Percentiles rank a stretch among this genome's conserved stretches.
Evolutionary conservation across 1,139 yeast genomes (phyloP).

Genomic region (Yamadazyma siamensis): DNA sequence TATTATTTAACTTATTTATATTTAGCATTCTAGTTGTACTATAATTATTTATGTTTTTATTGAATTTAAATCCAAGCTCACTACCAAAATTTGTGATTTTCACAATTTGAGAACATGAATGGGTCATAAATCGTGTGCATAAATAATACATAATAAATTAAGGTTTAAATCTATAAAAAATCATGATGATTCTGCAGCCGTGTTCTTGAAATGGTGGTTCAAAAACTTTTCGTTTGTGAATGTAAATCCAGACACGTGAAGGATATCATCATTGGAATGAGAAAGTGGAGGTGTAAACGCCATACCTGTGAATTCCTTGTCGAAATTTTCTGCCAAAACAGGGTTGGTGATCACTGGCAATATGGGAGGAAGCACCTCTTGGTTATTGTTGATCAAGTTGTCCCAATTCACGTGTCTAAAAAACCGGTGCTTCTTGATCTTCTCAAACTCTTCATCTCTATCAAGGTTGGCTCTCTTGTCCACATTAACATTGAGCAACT

Average conservation of each 20-base stretch:
- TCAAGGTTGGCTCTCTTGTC: slow-evolving; percentile 71
- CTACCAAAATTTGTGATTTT: too few species aligned
- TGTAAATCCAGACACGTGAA: slow-evolving; percentile 43
- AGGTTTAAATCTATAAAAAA: too few species aligned
- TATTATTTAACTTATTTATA: slow-evolving; percentile 6
- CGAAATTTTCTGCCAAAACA: slow-evolving; percentile 87
- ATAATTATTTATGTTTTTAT: slow-evolving; percentile 1
- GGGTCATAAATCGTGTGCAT: slow-evolving; percentile 2
- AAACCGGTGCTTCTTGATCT: slow-evolving; percentile 67
- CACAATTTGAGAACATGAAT: neutral
- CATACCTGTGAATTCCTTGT: slow-evolving; percentile 84
- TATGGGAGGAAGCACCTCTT: slow-evolving; percentile 66
- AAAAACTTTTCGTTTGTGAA: slow-evolving; percentile 42
- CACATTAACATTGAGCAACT: slow-evolving; percentile 73
- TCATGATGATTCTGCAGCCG: too few species aligned
- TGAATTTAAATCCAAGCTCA: neutral
- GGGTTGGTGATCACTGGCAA: slow-evolving; percentile 84
- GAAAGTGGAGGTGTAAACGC: slow-evolving; percentile 38
- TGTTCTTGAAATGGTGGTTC: slow-evolving; percentile 12
- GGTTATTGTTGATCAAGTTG: slow-evolving; percentile 47
- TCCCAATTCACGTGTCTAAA: slow-evolving; percentile 80
- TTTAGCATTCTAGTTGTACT: slow-evolving; percentile 11
- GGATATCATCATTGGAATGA: slow-evolving; percentile 23
- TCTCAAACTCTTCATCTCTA: slow-evolving; percentile 37
- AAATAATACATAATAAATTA: too few species aligned